Evolutionary conservation across 306 rosid genomes (phyloP), one percentile per base, ranked within the genome.

Genomic region (Acmispon strigosus): DNA sequence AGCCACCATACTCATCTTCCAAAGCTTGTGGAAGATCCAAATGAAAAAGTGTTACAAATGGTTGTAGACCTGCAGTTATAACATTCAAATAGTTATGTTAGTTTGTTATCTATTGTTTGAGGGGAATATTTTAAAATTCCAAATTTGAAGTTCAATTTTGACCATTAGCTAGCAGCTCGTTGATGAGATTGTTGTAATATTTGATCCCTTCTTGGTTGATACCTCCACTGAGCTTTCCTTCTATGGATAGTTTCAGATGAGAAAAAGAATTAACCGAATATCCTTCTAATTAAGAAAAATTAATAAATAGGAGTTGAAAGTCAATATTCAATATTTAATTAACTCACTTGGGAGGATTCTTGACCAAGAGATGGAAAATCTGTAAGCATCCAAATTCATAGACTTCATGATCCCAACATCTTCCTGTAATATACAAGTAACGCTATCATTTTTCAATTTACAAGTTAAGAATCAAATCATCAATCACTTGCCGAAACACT

Each of bases 341-440:
- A 19, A 43, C 86, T 75, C 78, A 88, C 92, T 81, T 60, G 95
- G 89, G 7, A 88, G 80, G 24, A 88, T 34, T 87, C 92, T 76
- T 1, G 95, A 49, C 95, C 95, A 90, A 2, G 92, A 78, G 36
- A 88, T 83, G n/a, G 97, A 90, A 48, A 90, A 81, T 72, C 97
- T 78, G 19, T 83, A 88, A 2, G 89, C 90, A 76, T 88, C 95
- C 24, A 76, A 60, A 16, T 77, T 76, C 78, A 90, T 79, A 0
- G 80, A 7, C 39, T 79, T 88, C 89, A 84, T 77, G 16, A 86
- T 84, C 41, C 54, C 73, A 69, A 88, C 85, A 61, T 90, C 95
- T 79, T 88, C 88, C 96, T 84, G 36, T 7, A 1, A 51, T 5
- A 37, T 29, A 36, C 9, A 36, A 36, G 41, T 36, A 27, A 36